Evolutionary conservation across 495 filamentous ascomycete genomes (phyloP).

Genomic region (Terfezia claveryi): DNA sequence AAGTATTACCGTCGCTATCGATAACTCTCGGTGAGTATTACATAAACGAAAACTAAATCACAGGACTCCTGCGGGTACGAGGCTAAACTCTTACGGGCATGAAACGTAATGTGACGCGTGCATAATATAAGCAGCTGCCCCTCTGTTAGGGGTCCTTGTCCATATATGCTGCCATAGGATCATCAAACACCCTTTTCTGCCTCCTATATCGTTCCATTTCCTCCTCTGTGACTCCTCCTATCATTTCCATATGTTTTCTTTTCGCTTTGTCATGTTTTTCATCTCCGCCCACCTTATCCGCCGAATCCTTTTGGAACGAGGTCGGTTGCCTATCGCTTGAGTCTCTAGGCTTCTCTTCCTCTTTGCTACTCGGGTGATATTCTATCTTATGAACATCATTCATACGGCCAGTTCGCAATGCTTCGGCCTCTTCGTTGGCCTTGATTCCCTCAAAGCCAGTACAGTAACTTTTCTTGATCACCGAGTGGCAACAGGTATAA

Average conservation of each 20-base stretch:
- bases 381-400: constrained; percentile 20
- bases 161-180: constrained; percentile 62
- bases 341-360: constrained; percentile 1
- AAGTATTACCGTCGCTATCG: too few relatives aligned
- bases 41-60: too few relatives aligned
- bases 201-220: constrained; percentile 65
- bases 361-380: constrained; percentile 8
- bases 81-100: too few relatives aligned
- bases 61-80: too few relatives aligned
- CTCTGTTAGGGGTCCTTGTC: constrained; percentile 1
- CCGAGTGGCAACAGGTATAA: constrained; percentile 88
- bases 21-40: too few relatives aligned
- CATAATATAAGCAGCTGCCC: too few relatives aligned
- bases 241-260: constrained; percentile 48
- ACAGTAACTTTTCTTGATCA: constrained; percentile 89
- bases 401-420: constrained; percentile 31
- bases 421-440: constrained; percentile 47
- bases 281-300: constrained; percentile 3
- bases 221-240: constrained; percentile 52
- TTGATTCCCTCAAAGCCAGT: constrained; percentile 67
- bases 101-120: too few relatives aligned
- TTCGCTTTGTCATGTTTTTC: neutral
- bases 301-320: constrained; percentile 4
- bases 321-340: neutral
- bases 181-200: constrained; percentile 43